phyloP scores from a whole-genome alignment of 2,329 filamentous ascomycete species.

The Aureobasidium musti region DNA sequence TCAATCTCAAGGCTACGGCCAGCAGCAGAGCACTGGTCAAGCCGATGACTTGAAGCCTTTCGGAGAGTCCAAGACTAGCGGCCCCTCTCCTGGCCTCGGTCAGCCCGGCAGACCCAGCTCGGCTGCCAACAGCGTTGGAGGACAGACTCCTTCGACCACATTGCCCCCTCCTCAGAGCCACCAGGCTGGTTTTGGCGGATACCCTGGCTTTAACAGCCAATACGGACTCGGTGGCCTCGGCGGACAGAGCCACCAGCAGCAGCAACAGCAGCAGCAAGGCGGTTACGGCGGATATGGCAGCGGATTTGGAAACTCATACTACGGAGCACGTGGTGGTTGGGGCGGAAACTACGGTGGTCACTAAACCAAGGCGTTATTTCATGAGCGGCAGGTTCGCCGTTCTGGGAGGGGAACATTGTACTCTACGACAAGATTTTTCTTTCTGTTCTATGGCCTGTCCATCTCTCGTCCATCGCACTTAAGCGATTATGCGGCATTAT shows the following conservation, averaged over 20 bases:
- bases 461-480: conserved; percentile 25
- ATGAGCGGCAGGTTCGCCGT: conserved; percentile 24
- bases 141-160: conserved; percentile 45
- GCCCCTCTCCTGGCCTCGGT: conserved; percentile 61
- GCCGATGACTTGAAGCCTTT: conserved; percentile 54
- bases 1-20: conserved; percentile 51
- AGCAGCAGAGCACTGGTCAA: conserved; percentile 50
- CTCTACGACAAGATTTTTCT: conserved; percentile 28
- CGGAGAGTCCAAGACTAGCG: conserved; percentile 56
- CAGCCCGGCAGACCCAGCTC: conserved; percentile 65
- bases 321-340: conserved; percentile 39
- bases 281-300: conserved; percentile 44
- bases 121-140: conserved; percentile 60
- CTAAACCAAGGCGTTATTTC: conserved; percentile 28
- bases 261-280: conserved; percentile 49
- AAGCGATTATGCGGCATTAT: conserved; percentile 27
- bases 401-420: conserved; percentile 26
- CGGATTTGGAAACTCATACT: conserved; percentile 42
- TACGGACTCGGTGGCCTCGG: conserved; percentile 56
- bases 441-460: conserved; percentile 28
- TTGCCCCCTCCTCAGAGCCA: conserved; percentile 59
- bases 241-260: conserved; percentile 47
- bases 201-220: conserved; percentile 55
- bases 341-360: conserved; percentile 39
- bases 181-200: conserved; percentile 59